A percentile compares a stretch with the other conserved stretches of the same genome.
Conservation (phyloP, 345 rosid species). For the Microthlaspi erraticum region DNA sequence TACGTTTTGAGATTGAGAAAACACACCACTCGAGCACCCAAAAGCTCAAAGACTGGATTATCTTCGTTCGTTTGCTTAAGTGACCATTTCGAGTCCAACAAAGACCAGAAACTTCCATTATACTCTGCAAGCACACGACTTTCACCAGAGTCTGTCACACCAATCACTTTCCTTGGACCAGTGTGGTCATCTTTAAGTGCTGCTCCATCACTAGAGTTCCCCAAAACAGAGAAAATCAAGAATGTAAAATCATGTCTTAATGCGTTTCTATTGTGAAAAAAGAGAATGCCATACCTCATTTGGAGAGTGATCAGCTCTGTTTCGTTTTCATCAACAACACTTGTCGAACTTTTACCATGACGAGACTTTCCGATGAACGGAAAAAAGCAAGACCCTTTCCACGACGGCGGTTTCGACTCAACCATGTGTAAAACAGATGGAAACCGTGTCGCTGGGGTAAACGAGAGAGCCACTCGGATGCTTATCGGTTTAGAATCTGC, state of each 20-base stretch:
- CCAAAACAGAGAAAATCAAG: no score
- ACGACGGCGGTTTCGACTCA: conserved; percentile 46
- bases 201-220: conserved; percentile 37
- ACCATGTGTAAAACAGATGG: conserved; percentile 64
- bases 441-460: conserved; percentile 63
- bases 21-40: conserved; percentile 67
- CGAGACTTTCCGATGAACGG: conserved; percentile 56
- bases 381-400: conserved; percentile 60
- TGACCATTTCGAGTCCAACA: conserved; percentile 72
- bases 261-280: background rate
- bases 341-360: conserved; percentile 53
- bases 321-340: conserved; percentile 57
- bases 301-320: conserved; percentile 73
- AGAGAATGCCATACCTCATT: conserved; percentile 64
- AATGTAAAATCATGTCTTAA: no score
- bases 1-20: conserved; percentile 1
- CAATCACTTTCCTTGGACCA: conserved; percentile 62
- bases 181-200: conserved; percentile 37
- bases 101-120: conserved; percentile 62
- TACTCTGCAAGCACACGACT: conserved; percentile 64
- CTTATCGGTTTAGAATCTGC: conserved; percentile 57
- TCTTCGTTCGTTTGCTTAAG: conserved; percentile 52
- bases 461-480: conserved; percentile 72
- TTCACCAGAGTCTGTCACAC: conserved; percentile 57
- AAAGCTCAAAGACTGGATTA: conserved; percentile 62